Percentiles rank a stretch among this genome's conserved stretches.
Conservation (phyloP, 1,284 basidiomycete species). For the Schizophyllum amplum region DNA sequence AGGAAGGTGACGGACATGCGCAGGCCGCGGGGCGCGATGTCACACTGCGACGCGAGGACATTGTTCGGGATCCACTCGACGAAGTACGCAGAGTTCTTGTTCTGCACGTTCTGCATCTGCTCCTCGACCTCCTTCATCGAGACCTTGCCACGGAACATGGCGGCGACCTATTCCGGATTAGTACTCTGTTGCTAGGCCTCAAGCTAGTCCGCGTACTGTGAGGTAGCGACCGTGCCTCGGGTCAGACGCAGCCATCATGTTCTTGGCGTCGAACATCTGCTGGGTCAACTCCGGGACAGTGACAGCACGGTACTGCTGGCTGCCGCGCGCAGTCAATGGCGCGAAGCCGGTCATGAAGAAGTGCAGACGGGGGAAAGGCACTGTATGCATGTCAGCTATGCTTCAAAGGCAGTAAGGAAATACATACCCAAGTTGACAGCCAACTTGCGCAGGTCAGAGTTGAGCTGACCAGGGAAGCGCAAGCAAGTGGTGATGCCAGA, state of each 20-base stretch:
- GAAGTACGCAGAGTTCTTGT: constrained; percentile 96
- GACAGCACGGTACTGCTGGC: constrained; percentile 91
- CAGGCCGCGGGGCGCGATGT: constrained; percentile 86
- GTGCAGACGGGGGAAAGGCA: constrained; percentile 97
- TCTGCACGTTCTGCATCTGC: constrained; percentile 95
- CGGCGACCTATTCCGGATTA: constrained; percentile 59
- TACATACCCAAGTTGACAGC: constrained; percentile 94
- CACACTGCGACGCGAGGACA: constrained; percentile 92
- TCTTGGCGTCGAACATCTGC: constrained; percentile 98
- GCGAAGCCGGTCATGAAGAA: constrained; percentile 99
- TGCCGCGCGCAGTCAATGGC: constrained; percentile 88
- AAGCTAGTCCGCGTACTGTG: constrained; percentile 48
- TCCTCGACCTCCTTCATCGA: constrained; percentile 99
- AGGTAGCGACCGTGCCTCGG: constrained; percentile 93
- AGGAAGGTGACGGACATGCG: constrained; percentile 98
- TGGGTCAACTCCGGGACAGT: constrained; percentile 94
- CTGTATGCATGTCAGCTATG: constrained; percentile 27
- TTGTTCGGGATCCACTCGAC: constrained; percentile 99
- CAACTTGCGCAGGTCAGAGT: constrained; percentile 95
- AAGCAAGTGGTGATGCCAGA: constrained; percentile 93
- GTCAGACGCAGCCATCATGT: constrained; percentile 98
- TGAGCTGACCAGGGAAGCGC: constrained; percentile 98
- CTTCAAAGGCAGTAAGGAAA: neutral
- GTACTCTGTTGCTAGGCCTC: neutral
- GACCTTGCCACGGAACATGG: constrained; percentile 97